Evolutionary conservation across 78 protist genomes (phyloP).

Genomic region (Cyanophora paradoxa): DNA sequence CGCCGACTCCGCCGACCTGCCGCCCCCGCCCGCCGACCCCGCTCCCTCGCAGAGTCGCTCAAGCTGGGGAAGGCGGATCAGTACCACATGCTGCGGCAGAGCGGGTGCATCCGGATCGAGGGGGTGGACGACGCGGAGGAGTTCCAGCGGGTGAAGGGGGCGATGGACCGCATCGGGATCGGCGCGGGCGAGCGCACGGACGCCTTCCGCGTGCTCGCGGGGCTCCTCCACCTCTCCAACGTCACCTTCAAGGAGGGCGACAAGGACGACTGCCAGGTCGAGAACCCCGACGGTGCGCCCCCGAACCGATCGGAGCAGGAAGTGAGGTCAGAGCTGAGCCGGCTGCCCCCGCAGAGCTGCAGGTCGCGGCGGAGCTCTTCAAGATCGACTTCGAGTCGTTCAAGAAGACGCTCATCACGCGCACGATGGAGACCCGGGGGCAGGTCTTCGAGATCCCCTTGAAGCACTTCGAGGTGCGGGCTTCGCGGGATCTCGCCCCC

Average conservation of each 20-base stretch:
- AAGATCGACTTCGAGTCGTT: constrained; percentile 15
- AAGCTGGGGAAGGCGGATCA: not conserved
- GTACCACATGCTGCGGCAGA: constrained; percentile 40
- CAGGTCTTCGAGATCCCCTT: not conserved
- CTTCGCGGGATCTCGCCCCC: no score
- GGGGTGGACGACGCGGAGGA: constrained; percentile 50
- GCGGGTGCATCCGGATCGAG: constrained; percentile 45
- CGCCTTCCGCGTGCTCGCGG: constrained; percentile 17
- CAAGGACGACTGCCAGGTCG: no score
- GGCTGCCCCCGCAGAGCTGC: no score
- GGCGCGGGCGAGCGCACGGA: not conserved
- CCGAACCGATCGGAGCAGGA: no score
- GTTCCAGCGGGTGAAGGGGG: not conserved
- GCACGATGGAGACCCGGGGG: not conserved
- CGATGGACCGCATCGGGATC: constrained; percentile 20
- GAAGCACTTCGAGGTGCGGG: not conserved
- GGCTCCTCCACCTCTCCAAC: constrained; percentile 74
- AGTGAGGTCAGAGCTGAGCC: no score
- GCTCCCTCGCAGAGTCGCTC: no score
- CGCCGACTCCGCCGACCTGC: no score
- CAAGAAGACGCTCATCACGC: constrained; percentile 9
- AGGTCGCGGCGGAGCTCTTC: constrained; percentile 44
- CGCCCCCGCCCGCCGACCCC: no score
- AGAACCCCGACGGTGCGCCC: no score
- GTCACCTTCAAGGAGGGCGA: constrained; percentile 43